Evolutionary conservation across 2,329 filamentous ascomycete species (phyloP).

Genomic region (Diplocarpon mali): DNA sequence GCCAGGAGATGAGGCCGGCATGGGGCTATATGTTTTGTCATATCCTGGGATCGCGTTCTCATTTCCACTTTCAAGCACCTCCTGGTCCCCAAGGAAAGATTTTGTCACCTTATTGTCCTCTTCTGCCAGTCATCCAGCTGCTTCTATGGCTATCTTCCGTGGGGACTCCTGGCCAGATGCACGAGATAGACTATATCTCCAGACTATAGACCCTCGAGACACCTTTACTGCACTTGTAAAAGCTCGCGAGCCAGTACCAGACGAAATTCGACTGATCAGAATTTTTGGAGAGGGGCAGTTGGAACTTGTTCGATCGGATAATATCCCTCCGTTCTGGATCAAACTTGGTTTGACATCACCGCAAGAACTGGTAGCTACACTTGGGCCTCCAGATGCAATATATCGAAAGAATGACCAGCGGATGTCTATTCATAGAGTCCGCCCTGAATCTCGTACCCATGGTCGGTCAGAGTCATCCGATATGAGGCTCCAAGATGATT

Average conservation of each 20-base stretch:
- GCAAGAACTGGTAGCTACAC: slow-evolving; percentile 80
- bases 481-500: slow-evolving; percentile 35
- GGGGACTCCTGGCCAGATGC: slow-evolving; percentile 86
- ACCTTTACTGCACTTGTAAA: slow-evolving; percentile 57
- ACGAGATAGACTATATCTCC: slow-evolving; percentile 65
- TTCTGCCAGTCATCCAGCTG: slow-evolving; percentile 62
- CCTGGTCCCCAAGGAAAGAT: slow-evolving; percentile 67
- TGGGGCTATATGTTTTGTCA: slow-evolving; percentile 78
- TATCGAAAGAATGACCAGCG: slow-evolving; percentile 85
- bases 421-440: slow-evolving; percentile 70
- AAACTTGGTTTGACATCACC: slow-evolving; percentile 76
- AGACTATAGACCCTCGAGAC: slow-evolving; percentile 62
- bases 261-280: slow-evolving; percentile 73
- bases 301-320: slow-evolving; percentile 65
- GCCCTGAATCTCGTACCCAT: slow-evolving; percentile 40
- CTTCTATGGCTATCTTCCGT: slow-evolving; percentile 81
- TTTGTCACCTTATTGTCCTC: slow-evolving; percentile 80
- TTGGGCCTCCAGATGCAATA: slow-evolving; percentile 88
- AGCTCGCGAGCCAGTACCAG: slow-evolving; percentile 68
- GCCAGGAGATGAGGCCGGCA: slow-evolving; percentile 37
- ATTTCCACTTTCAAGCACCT: slow-evolving; percentile 64
- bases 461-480: slow-evolving; percentile 32
- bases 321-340: slow-evolving; percentile 57
- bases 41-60: slow-evolving; percentile 93
- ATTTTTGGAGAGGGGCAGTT: slow-evolving; percentile 70